phyloP scores from a whole-genome alignment of 371 early-diverging fungal species.

The Lichtheimia ramosa region DNA sequence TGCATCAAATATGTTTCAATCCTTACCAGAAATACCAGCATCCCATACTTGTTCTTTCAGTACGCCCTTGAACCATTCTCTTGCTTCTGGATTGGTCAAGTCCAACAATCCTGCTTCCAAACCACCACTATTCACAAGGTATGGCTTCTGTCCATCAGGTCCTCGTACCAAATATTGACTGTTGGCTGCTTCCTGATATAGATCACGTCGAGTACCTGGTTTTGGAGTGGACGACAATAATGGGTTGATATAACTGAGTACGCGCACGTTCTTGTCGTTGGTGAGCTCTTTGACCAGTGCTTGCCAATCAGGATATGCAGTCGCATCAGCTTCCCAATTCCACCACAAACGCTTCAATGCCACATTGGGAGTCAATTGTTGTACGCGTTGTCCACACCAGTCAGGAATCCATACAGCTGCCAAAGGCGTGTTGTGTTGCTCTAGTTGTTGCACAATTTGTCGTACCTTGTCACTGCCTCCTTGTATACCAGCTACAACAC shows the following conservation, averaged over 20 bases:
- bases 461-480: constrained; percentile 45
- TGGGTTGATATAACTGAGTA: constrained; percentile 47
- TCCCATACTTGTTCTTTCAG: constrained; percentile 36
- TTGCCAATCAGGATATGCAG: constrained; percentile 47
- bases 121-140: constrained; percentile 17
- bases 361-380: constrained; percentile 19
- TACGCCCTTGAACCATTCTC: constrained; percentile 42
- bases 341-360: constrained; percentile 42
- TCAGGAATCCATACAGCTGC: constrained; percentile 50
- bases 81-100: constrained; percentile 41
- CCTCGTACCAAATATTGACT: constrained; percentile 35
- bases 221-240: constrained; percentile 27
- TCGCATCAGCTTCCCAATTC: constrained; percentile 51
- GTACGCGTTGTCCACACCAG: constrained; percentile 48
- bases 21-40: constrained; percentile 31
- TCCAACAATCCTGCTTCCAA: constrained; percentile 40
- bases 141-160: constrained; percentile 9
- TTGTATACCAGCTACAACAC: constrained; percentile 46
- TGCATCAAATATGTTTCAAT: background rate
- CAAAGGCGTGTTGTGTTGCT: constrained; percentile 30
- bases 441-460: constrained; percentile 25
- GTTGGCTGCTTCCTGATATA: constrained; percentile 34
- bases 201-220: constrained; percentile 21
- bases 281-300: constrained; percentile 29
- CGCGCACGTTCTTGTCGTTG: constrained; percentile 14